Conservation (phyloP, 164 flowering plant species). For the Litsea cubeba region DNA sequence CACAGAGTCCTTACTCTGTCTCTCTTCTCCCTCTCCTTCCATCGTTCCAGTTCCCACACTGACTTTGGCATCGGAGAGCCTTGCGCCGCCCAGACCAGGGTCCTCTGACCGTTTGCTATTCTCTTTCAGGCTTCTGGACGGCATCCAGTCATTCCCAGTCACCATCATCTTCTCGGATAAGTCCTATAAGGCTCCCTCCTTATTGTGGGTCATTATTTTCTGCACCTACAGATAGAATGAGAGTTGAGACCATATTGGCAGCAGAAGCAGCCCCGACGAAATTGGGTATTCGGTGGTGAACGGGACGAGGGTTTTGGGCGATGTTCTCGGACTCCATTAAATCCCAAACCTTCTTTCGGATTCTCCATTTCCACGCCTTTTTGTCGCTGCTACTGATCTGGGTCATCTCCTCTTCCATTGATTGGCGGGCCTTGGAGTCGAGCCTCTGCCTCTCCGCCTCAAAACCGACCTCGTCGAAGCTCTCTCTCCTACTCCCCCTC, state of each 20-base stretch:
- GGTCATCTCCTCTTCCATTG: conserved; percentile 63
- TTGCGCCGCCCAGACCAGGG: no score
- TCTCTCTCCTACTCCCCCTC: conserved; percentile 12
- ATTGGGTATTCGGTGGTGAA: conserved; percentile 88
- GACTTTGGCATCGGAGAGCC: no score
- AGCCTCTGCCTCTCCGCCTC: conserved; percentile 62
- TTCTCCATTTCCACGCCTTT: conserved; percentile 88
- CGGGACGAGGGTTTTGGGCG: conserved; percentile 83
- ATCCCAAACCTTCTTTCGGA: conserved; percentile 84
- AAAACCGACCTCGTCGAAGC: conserved; percentile 55
- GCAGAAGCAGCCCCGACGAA: conserved; percentile 68
- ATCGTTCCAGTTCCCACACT: no score
- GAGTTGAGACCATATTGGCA: conserved; percentile 35
- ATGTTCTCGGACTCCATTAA: conserved; percentile 69
- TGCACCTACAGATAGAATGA: no score
- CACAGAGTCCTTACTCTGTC: no score
- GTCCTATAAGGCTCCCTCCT: no score
- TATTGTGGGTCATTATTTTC: no score
- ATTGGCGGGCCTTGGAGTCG: conserved; percentile 55
- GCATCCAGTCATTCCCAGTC: no score
- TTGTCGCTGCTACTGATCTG: conserved; percentile 39
- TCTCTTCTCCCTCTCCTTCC: no score
- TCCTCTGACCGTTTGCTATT: no score
- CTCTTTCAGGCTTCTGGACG: no score
- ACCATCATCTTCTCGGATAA: no score